Evolutionary conservation across 1,284 basidiomycete species (phyloP).

Genomic region (Ustilago bromivora): DNA sequence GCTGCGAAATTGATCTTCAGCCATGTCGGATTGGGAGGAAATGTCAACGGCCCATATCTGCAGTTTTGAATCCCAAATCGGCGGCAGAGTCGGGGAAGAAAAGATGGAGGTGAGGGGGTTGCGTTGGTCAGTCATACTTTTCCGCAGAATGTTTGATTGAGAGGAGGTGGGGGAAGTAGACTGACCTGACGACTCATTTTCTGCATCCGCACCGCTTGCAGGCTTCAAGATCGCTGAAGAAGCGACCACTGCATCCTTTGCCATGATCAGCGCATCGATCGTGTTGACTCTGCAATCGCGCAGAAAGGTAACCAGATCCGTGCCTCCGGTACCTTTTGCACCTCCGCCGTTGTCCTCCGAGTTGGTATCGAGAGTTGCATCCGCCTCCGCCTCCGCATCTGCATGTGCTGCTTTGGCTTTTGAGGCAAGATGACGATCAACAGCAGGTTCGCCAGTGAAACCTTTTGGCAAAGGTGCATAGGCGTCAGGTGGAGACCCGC

Average conservation of each 20-base stretch:
- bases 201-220: neutral
- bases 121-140: slow-evolving; percentile 24
- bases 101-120: neutral
- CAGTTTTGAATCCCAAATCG: slow-evolving; percentile 13
- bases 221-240: neutral
- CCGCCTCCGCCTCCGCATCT: slow-evolving; percentile 27
- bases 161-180: slow-evolving; percentile 10
- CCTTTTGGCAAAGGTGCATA: slow-evolving; percentile 51
- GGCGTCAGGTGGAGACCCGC: slow-evolving; percentile 51
- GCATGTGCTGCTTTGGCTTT: slow-evolving; percentile 18
- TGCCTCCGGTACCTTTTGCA: slow-evolving; percentile 65
- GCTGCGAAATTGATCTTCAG: slow-evolving; percentile 9
- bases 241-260: slow-evolving; percentile 23
- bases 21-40: slow-evolving; percentile 9
- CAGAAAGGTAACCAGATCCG: slow-evolving; percentile 63
- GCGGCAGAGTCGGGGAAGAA: neutral
- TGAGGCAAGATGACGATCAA: slow-evolving; percentile 26
- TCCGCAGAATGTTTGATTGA: slow-evolving; percentile 2
- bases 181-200: slow-evolving; percentile 43
- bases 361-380: slow-evolving; percentile 34
- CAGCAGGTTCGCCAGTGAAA: slow-evolving; percentile 39
- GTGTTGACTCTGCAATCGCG: slow-evolving; percentile 64
- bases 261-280: slow-evolving; percentile 53
- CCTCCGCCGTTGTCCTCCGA: slow-evolving; percentile 35
- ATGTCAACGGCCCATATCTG: slow-evolving; percentile 59